Base-by-base conservation (phyloP, 495 filamentous ascomycete genomes). In the Hypoxylon fragiforme region DNA sequence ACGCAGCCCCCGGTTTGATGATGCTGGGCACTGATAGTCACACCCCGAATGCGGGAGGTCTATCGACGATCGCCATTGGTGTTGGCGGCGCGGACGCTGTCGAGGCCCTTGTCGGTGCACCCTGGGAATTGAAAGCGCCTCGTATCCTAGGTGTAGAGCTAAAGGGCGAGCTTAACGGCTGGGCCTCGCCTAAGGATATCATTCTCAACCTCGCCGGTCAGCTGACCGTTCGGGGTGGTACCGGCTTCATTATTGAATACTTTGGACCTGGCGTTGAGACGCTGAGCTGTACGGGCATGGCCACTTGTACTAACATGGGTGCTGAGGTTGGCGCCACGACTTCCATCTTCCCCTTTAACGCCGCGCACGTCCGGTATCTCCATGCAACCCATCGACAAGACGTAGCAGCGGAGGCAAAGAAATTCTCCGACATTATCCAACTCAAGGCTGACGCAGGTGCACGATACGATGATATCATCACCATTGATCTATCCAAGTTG, bases 21-120 rank as follows among this genome's bases (percentile, higher is more conserved):
- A 96, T 97, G 92, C 81, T 98, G n/a, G 94, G 94, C 50, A 98
- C 94, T 28, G 94, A 98, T 71, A 96, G 92, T 66, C 94, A 97
- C 74, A 97, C 94, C 20, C 94, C 94, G 15, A 97, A 98, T 69
- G 94, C 86, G 11, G 94, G 94, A 69, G 94, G 94, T 53, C 72
- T 98, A 28, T 91, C 88, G 52, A 90, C 90, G 1, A 95, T 97
- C 67, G 95, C 94, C 2, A 98, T 98, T 65, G 94, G 94, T 73
- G 94, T 98, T 24, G 94, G 94, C 58, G 94, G 94, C 67, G 94
- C 94, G 22, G 94, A 98, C 78, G 94, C 94, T 0, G 94, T 97
- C 13, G 94, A 98, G 75, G 94, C 91, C 12, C 83, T 98, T 40
- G 94, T 96, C 1, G 92, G 95, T 69, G 90, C 90, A 7, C 94